phyloP scores from a whole-genome alignment of 2,329 filamentous ascomycete genomes.

The Tolypocladium paradoxum region DNA sequence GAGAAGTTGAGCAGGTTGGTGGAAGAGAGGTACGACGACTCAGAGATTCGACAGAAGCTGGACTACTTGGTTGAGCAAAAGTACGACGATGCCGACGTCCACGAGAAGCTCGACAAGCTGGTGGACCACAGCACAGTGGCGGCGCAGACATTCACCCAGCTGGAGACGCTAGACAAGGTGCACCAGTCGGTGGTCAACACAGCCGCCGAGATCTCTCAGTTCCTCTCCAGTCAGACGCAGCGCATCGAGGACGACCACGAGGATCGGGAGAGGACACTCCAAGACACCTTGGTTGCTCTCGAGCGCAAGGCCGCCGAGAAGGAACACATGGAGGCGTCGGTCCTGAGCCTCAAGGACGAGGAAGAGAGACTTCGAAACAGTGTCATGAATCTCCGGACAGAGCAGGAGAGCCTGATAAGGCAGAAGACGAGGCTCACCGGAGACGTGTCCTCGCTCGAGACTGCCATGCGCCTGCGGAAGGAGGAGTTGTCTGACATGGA shows the following conservation, averaged over 20 bases:
- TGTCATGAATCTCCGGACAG: constrained; percentile 48
- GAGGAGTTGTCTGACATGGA: constrained; percentile 93
- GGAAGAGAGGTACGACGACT: constrained; percentile 36
- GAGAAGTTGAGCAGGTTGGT: constrained; percentile 23
- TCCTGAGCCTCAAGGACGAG: constrained; percentile 40
- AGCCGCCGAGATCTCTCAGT: constrained; percentile 72
- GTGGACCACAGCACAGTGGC: constrained; percentile 56
- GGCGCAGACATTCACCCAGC: constrained; percentile 59
- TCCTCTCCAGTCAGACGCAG: constrained; percentile 66
- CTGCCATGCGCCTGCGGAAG: constrained; percentile 74
- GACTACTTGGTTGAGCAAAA: constrained; percentile 32
- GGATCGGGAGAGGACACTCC: constrained; percentile 65
- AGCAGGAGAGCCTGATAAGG: constrained; percentile 64
- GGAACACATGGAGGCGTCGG: constrained; percentile 47
- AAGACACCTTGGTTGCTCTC: constrained; percentile 70
- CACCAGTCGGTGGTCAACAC: constrained; percentile 79
- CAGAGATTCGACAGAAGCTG: constrained; percentile 17
- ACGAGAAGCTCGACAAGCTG: constrained; percentile 32
- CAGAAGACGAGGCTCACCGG: constrained; percentile 74
- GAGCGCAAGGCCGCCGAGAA: constrained; percentile 63
- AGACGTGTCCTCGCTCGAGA: constrained; percentile 85
- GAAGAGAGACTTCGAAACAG: constrained; percentile 42
- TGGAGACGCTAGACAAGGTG: constrained; percentile 79
- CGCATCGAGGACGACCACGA: constrained; percentile 69
- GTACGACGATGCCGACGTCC: constrained; percentile 40